phyloP scores from a whole-genome alignment of 306 rosid genomes.

The Casuarina equisetifolia region DNA sequence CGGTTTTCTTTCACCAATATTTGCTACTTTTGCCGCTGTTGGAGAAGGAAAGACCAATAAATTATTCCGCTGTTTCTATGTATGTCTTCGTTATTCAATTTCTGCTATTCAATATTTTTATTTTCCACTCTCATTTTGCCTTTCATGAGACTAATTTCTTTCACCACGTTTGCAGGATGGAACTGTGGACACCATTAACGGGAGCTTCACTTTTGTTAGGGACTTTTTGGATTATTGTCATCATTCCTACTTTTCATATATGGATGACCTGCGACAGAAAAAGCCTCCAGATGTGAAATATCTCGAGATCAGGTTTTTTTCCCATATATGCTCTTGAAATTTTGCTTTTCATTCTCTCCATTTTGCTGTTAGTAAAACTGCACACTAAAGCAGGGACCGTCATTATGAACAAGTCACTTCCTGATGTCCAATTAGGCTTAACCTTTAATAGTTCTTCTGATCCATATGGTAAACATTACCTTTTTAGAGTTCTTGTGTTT shows the following conservation, averaged over 20 bases:
- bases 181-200: constrained; percentile 61
- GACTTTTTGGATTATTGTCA: constrained; percentile 73
- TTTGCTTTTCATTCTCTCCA: neutral
- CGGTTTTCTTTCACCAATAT: constrained; percentile 72
- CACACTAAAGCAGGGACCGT: neutral
- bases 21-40: constrained; percentile 80
- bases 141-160: constrained; percentile 26
- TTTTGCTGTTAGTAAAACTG: neutral
- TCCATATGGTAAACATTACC: neutral
- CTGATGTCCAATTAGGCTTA: neutral
- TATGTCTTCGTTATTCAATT: constrained; percentile 43
- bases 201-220: constrained; percentile 62
- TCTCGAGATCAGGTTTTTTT: constrained; percentile 72
- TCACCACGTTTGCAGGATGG: constrained; percentile 66
- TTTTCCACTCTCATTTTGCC: constrained; percentile 25
- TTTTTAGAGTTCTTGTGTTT: neutral
- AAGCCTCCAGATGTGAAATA: constrained; percentile 60
- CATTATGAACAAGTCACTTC: neutral
- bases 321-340: constrained; percentile 10
- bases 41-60: constrained; percentile 74
- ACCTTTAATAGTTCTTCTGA: neutral
- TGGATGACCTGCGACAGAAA: constrained; percentile 60
- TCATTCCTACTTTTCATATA: constrained; percentile 75
- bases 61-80: constrained; percentile 65
- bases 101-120: constrained; percentile 14